Base-by-base conservation (phyloP, 805 yeast species). In the Metschnikowia colocasiae region DNA sequence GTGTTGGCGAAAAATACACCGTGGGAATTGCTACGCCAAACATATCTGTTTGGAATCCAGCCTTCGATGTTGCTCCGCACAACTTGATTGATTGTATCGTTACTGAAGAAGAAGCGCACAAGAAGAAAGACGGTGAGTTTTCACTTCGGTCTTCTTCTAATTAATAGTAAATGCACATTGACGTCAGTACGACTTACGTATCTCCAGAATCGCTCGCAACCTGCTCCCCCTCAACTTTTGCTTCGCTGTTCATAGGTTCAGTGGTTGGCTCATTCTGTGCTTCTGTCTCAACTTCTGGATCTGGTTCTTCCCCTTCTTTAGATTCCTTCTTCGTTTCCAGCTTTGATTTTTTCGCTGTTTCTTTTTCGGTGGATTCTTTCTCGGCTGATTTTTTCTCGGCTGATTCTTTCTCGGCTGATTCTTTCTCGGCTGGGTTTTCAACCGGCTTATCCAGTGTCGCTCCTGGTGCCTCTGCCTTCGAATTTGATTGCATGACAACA, bases 41-140 rank as follows among this genome's bases (percentile, higher is more conserved):
- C 0, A 84, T 91, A 27, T 69, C 75, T 4, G 96, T 90, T 1
- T 92, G 97, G 97, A 94, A 94, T 59, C 99, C 99, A 0, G 85
- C 97, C 0, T 92, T 92, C 59, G 99, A 92, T 61, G 89, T 94
- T 13, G 89, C 98, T 3, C 96, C 96, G 0, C 82, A 83, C 58
- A 76, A 75, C 38, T 69, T 85, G 32, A 90, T 92, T 46, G 97
- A 90, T 61, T 87, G 89, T 49, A 89, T 94, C 50, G 88, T 92
- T 30, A 92, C 97, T 0, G 98, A 92, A 67, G 79, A 80, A 34
- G 25, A 35, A 6, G 48, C 56, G 4, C 49, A 49, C 12, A 31
- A 15, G n/a, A 55, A 52, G 35, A 30, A 40, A 4, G 44, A 44
- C 32, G 51, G 50, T 1, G 19, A 30, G n/a, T 56, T 54, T 26